A percentile compares a stretch with the other conserved stretches of the same genome.
phyloP scores from a whole-genome alignment of 2,329 filamentous ascomycete genomes.

The Ceratocystis destructans region DNA sequence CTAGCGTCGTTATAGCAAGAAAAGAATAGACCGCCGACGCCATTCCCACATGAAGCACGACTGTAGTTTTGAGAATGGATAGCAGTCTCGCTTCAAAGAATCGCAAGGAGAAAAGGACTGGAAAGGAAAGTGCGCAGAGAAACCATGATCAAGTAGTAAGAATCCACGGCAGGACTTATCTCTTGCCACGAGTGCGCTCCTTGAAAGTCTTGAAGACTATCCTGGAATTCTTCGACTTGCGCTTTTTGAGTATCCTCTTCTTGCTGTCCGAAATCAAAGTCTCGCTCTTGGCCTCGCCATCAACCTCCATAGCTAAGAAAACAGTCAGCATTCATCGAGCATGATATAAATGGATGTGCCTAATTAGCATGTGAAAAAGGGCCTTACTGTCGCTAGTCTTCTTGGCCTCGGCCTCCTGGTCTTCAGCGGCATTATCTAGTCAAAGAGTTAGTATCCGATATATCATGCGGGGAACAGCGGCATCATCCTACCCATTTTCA shows the following conservation, averaged over 20 bases:
- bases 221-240: conserved; percentile 39
- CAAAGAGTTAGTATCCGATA: neutral
- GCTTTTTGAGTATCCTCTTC: conserved; percentile 45
- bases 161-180: neutral
- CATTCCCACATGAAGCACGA: neutral
- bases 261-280: conserved; percentile 28
- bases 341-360: neutral
- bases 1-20: neutral
- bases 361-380: neutral
- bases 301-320: conserved; percentile 42
- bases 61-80: neutral
- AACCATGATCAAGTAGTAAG: neutral
- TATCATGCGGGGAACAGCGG: neutral
- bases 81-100: neutral
- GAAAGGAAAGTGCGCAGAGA: neutral
- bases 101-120: neutral
- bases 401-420: conserved; percentile 8
- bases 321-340: neutral
- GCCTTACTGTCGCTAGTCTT: conserved; percentile 13
- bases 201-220: conserved; percentile 49
- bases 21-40: neutral
- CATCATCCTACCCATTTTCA: conserved; percentile 32
- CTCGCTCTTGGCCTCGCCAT: conserved; percentile 29
- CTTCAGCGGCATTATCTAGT: conserved; percentile 13
- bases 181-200: conserved; percentile 25